Evolutionary conservation across 2,329 filamentous ascomycete genomes (phyloP), one percentile per base, ranked within the genome.

Genomic region (Aspergillus sp.): DNA sequence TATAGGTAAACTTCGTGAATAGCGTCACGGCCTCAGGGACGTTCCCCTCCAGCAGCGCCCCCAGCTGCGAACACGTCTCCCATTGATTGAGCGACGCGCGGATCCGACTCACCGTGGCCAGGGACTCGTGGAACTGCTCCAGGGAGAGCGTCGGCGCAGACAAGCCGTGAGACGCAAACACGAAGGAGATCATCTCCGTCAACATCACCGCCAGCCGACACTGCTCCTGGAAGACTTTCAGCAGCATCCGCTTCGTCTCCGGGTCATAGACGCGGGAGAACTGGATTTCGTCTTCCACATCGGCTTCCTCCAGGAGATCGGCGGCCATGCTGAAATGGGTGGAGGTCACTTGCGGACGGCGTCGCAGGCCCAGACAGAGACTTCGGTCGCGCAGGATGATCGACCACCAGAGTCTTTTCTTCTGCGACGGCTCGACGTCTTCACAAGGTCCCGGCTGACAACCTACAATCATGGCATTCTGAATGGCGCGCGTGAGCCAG

Each of bases 401-500:
- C 52, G 78, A 79, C 79, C 80, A 82, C 79, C 79, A 82, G 6
- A 83, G 64, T 2, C 79, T 70, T 62, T 81, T 82, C 29, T 77
- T 70, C 6, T 71, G 66, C 59, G 69, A 55, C 62, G 67, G 5
- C 60, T 63, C 14, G 61, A 72, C 58, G 65, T 71, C 58, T 13
- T 61, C 60, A 1, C 25, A 5, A 4, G 67, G 64, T 0, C 77
- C 77, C 25, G 74, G 73, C 41, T 78, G 72, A 1, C 73, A 75
- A 38, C 77, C 75, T 14, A 75, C 73, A 16, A 71, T 70, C 53
- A 75, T 76, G 1, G 79, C 78, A 49, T 79, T 77, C 58, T 80
- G 75, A 45, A 81, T 80, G 2, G 78, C 77, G 34, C 74, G 71
- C 19, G 72, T 71, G 2, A 82, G 71, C 79, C 79, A 82, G 4